Percentiles rank a stretch among this genome's conserved stretches.
Evolutionary conservation across 2,329 filamentous ascomycete species (phyloP).

Genomic region (Venturia nashicola): DNA sequence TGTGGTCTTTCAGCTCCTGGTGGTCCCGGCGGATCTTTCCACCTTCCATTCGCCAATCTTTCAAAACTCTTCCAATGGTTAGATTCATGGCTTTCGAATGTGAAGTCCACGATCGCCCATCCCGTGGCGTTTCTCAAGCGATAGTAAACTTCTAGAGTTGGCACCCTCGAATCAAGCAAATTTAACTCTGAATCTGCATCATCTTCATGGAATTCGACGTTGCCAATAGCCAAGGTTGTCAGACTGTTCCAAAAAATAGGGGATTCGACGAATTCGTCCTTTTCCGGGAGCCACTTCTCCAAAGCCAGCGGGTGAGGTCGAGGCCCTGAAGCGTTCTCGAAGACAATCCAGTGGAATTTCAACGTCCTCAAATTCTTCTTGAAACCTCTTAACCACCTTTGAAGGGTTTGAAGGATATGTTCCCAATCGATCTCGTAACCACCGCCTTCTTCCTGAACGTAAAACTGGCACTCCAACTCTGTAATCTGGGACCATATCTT

Average conservation of each 20-base stretch:
- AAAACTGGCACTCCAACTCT: not conserved
- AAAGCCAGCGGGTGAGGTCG: not conserved
- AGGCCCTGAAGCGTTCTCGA: not conserved
- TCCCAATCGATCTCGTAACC: not conserved
- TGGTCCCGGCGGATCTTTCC: not conserved
- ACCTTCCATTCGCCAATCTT: not conserved
- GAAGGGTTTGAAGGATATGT: not conserved
- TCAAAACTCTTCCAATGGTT: not conserved
- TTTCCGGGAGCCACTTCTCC: not conserved
- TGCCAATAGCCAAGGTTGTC: not conserved
- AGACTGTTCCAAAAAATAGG: not conserved
- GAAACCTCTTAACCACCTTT: constrained; percentile 1
- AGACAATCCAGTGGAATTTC: not conserved
- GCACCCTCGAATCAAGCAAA: not conserved
- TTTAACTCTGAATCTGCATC: not conserved
- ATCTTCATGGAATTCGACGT: not conserved
- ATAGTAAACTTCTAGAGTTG: not conserved
- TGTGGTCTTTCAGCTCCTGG: not conserved
- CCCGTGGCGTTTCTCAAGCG: not conserved
- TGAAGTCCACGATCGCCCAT: not conserved
- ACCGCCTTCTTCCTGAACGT: not conserved
- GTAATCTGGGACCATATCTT: not conserved
- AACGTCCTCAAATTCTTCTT: not conserved
- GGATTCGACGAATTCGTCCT: not conserved
- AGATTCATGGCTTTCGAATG: not conserved